Evolutionary conservation across 2,329 filamentous ascomycete genomes (phyloP), one percentile per base, ranked within the genome.

Genomic region (Pochonia chlamydosporia): DNA sequence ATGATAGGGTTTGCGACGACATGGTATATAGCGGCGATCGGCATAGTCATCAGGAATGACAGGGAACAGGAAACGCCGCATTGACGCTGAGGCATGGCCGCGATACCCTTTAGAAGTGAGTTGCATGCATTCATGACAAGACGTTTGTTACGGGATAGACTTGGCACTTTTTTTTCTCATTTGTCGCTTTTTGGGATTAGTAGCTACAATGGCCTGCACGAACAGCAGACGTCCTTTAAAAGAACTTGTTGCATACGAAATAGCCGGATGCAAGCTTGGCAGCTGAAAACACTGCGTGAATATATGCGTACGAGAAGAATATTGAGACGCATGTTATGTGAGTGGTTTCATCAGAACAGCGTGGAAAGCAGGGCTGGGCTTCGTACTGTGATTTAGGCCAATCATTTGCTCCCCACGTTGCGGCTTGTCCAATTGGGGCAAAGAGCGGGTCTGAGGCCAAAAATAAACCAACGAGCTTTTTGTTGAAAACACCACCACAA

Each of bases 91-190:
- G 55, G 54, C 54, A 60, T 50, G 52, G 56, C 54, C 56, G 59
- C 49, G 56, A 55, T 59, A 62, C 58, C 61, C 46, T 52, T 57
- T 54, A 63, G 58, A 54, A 56, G 56, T 56, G 52, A 57, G 59
- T 49, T 48, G 44, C 49, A 53, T 55, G 55, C 50, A 52, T 52
- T 52, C 49, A 56, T 53, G 53, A 54, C 48, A 41, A 36, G 42
- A 52, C 47, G 50, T 47, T 54, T 49, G 31, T 61, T 53, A 59
- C 57, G 56, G 56, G 54, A 65, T 65, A 65, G 63, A 65, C 58
- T 62, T 56, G 59, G 53, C 56, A 57, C 56, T 44, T 53, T 60
- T 56, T 44, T 53, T 60, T 58, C 44, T 45, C 31, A 41, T 44
- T 49, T 51, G 41, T 44, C 37, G 26, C 48, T 14, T 36, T 37